Conservation (phyloP, 495 filamentous ascomycete species). For the Aspergillus coremiiformis region DNA sequence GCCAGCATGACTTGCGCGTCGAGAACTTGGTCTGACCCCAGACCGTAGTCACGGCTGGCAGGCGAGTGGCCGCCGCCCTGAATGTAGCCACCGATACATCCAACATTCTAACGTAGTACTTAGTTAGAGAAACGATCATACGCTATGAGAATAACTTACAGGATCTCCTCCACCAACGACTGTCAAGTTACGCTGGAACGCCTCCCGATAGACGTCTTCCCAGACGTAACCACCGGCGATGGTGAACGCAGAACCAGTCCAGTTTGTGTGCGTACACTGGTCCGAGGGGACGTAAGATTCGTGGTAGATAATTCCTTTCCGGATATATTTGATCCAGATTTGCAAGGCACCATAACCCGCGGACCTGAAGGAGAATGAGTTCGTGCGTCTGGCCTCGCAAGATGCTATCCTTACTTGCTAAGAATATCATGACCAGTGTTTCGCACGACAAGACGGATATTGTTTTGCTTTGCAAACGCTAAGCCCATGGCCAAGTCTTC, state of each 20-base stretch:
- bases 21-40: slow-evolving; percentile 34
- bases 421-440: slow-evolving; percentile 49
- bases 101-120: slow-evolving; percentile 22
- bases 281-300: slow-evolving; percentile 14
- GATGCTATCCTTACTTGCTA: slow-evolving; percentile 41
- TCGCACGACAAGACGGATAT: slow-evolving; percentile 50
- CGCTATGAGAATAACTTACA: slow-evolving; percentile 9
- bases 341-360: slow-evolving; percentile 29
- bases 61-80: slow-evolving; percentile 34
- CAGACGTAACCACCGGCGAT: slow-evolving; percentile 34
- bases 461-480: slow-evolving; percentile 44
- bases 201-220: slow-evolving; percentile 26
- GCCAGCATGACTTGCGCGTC: slow-evolving; percentile 45
- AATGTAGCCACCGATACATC: slow-evolving; percentile 31
- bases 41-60: slow-evolving; percentile 21
- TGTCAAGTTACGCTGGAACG: slow-evolving; percentile 17
- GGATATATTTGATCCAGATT: slow-evolving; percentile 33
- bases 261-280: slow-evolving; percentile 12
- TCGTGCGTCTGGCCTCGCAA: slow-evolving; percentile 43
- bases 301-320: slow-evolving; percentile 23
- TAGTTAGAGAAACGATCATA: neutral
- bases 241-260: slow-evolving; percentile 27
- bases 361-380: slow-evolving; percentile 37
- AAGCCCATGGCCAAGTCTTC: slow-evolving; percentile 26
- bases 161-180: slow-evolving; percentile 34